Percentiles rank a stretch among this genome's conserved stretches.
phyloP scores from a whole-genome alignment of 371 early-diverging fungal species.

The Mortierella sp. region DNA sequence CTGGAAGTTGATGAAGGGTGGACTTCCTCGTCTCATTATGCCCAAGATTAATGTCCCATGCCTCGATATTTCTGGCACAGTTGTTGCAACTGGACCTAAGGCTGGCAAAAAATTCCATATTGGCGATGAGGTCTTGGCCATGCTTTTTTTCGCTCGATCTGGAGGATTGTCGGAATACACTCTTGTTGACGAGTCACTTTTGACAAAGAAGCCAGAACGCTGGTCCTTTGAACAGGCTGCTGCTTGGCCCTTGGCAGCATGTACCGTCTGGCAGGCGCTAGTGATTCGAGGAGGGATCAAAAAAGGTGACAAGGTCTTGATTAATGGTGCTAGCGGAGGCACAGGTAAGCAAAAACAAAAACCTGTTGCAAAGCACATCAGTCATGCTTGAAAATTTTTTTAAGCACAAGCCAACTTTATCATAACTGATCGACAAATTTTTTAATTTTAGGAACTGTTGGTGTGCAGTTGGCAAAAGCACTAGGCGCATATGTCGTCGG shows the following conservation, averaged over 20 bases:
- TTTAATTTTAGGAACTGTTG: slow-evolving; percentile 62
- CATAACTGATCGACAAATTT: not conserved
- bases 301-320: slow-evolving; percentile 49
- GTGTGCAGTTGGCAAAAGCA: slow-evolving; percentile 73
- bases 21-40: slow-evolving; percentile 22
- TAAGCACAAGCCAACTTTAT: too few relatives aligned
- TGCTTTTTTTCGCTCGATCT: slow-evolving; percentile 17
- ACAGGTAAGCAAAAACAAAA: slow-evolving; percentile 44
- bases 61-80: slow-evolving; percentile 55
- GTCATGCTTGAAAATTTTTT: not conserved
- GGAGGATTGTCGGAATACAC: slow-evolving; percentile 51
- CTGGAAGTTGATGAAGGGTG: slow-evolving; percentile 61
- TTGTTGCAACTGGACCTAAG: slow-evolving; percentile 52
- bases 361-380: not conserved
- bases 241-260: slow-evolving; percentile 62
- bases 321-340: slow-evolving; percentile 62
- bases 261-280: slow-evolving; percentile 61
- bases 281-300: slow-evolving; percentile 37
- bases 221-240: slow-evolving; percentile 61
- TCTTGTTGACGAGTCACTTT: slow-evolving; percentile 26
- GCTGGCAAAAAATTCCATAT: slow-evolving; percentile 44
- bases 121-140: slow-evolving; percentile 58
- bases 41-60: slow-evolving; percentile 46
- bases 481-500: slow-evolving; percentile 68
- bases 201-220: slow-evolving; percentile 55